These are phyloP conservation scores for Phyllostachys edulis DNA, from an alignment of 176 grass and related monocot genomes.

Conservation along the genomic window DNA sequence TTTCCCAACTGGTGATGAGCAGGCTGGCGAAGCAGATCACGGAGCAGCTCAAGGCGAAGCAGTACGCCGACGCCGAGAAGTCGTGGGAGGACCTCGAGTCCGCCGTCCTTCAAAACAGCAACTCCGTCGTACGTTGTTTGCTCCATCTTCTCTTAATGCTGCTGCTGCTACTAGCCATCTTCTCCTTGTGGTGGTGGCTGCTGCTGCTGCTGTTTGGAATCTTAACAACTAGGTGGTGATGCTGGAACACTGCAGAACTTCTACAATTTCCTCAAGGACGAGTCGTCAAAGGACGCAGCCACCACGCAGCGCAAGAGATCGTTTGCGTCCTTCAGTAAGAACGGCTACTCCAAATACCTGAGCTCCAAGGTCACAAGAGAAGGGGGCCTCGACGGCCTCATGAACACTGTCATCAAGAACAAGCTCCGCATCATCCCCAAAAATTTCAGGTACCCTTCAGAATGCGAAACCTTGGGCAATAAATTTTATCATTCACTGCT, in stretches of 20 bases:
- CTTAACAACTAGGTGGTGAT: not conserved
- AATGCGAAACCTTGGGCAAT: not conserved
- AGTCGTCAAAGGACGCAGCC: not conserved
- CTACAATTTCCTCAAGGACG: slow-evolving; percentile 81
- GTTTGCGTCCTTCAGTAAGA: slow-evolving; percentile 30
- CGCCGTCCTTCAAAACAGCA: slow-evolving; percentile 30
- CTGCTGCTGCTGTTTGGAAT: not conserved
- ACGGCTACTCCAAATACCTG: slow-evolving; percentile 51
- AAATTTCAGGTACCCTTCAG: slow-evolving; percentile 36
- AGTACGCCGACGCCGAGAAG: slow-evolving; percentile 47
- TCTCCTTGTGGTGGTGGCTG: not conserved
- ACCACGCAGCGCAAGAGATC: not conserved
- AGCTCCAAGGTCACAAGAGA: slow-evolving; percentile 32
- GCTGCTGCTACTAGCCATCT: not conserved
- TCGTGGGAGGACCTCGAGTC: slow-evolving; percentile 61
- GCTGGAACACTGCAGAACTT: slow-evolving; percentile 47
- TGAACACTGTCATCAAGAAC: slow-evolving; percentile 67
- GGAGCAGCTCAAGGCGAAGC: slow-evolving; percentile 32
- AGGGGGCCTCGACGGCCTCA: slow-evolving; percentile 40
- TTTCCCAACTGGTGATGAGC: not conserved
- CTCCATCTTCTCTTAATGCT: not conserved
- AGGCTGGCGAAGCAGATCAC: slow-evolving; percentile 58
- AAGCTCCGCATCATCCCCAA: slow-evolving; percentile 79
- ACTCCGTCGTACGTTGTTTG: slow-evolving; percentile 48
- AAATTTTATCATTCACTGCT: not conserved